Conservation (phyloP, 371 early-diverging fungal genomes). For the Saksenaea oblongispora region DNA sequence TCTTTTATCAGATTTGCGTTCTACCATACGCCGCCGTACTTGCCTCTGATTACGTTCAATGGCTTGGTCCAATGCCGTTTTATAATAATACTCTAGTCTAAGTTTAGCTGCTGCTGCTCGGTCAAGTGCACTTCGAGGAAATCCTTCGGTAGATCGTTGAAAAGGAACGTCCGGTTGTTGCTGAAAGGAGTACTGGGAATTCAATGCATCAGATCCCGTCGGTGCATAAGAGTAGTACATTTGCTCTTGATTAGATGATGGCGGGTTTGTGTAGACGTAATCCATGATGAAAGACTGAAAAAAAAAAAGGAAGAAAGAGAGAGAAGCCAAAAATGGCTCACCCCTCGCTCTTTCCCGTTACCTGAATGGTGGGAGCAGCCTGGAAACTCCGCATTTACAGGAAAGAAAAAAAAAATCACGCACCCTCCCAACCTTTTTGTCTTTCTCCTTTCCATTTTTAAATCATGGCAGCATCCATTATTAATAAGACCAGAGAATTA, state of each 20-base stretch:
- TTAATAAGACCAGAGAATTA: slow-evolving; percentile 46
- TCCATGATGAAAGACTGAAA: slow-evolving; percentile 16
- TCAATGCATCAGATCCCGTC: slow-evolving; percentile 5
- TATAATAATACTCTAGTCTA: slow-evolving; percentile 89
- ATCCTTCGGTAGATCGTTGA: slow-evolving; percentile 63
- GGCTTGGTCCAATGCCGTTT: slow-evolving; percentile 81
- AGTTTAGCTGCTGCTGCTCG: slow-evolving; percentile 86
- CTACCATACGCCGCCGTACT: neutral
- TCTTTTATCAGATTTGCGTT: neutral
- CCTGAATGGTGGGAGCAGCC: neutral
- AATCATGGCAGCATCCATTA: slow-evolving; percentile 11
- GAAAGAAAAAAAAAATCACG: neutral
- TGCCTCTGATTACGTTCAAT: slow-evolving; percentile 87
- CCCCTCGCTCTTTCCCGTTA: slow-evolving; percentile 2
- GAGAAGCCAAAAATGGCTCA: neutral
- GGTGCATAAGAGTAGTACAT: slow-evolving; percentile 17
- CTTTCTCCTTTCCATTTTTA: neutral
- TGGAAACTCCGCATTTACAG: neutral
- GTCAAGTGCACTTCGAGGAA: slow-evolving; percentile 79
- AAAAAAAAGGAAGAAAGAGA: neutral
- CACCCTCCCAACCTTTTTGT: neutral
- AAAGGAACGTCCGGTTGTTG: slow-evolving; percentile 34
- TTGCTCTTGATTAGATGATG: slow-evolving; percentile 7
- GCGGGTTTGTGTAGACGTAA: slow-evolving; percentile 25
- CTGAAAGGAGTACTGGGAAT: slow-evolving; percentile 25